Percentiles rank a stretch among this genome's conserved stretches.
Conservation (phyloP, 257 asterid species). For the Ophiorrhiza pumila region DNA sequence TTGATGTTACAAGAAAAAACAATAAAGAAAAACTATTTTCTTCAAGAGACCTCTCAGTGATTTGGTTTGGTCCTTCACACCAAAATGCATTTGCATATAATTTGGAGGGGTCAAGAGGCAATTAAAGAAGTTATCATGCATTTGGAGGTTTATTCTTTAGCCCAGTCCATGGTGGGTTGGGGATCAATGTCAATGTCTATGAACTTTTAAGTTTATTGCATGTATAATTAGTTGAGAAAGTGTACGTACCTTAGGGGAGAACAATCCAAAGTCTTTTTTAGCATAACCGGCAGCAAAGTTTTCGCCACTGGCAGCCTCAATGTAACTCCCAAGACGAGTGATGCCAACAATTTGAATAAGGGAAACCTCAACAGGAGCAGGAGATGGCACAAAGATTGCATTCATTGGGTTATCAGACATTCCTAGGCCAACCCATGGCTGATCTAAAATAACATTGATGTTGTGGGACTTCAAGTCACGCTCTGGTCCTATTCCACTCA, state of each 20-base stretch:
- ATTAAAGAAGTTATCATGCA: too few species aligned
- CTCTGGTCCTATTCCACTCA: slow-evolving; percentile 76
- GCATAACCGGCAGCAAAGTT: slow-evolving; percentile 37
- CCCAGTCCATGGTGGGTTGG: too few species aligned
- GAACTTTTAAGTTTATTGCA: too few species aligned
- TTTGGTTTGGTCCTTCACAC: background rate
- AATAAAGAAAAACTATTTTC: background rate
- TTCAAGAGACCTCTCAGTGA: too few species aligned
- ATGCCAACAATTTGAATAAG: slow-evolving; percentile 86
- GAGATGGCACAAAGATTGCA: slow-evolving; percentile 78
- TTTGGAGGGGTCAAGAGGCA: too few species aligned
- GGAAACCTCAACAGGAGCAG: slow-evolving; percentile 75
- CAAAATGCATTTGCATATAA: too few species aligned
- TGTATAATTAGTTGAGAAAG: too few species aligned
- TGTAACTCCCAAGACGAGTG: slow-evolving; percentile 43
- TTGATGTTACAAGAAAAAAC: background rate
- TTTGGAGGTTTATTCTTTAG: too few species aligned
- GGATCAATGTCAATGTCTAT: too few species aligned
- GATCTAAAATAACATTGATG: slow-evolving; percentile 51
- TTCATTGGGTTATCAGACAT: slow-evolving; percentile 98
- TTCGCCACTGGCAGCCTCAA: slow-evolving; percentile 86
- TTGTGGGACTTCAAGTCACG: slow-evolving; percentile 57
- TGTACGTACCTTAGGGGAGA: slow-evolving; percentile 63
- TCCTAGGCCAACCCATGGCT: slow-evolving; percentile 74
- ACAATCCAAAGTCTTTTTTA: slow-evolving; percentile 54